Percentiles rank a stretch among this genome's conserved stretches.
Evolutionary conservation across 1,139 yeast genomes (phyloP).

Genomic region (Scheffersomyces illinoinensis): DNA sequence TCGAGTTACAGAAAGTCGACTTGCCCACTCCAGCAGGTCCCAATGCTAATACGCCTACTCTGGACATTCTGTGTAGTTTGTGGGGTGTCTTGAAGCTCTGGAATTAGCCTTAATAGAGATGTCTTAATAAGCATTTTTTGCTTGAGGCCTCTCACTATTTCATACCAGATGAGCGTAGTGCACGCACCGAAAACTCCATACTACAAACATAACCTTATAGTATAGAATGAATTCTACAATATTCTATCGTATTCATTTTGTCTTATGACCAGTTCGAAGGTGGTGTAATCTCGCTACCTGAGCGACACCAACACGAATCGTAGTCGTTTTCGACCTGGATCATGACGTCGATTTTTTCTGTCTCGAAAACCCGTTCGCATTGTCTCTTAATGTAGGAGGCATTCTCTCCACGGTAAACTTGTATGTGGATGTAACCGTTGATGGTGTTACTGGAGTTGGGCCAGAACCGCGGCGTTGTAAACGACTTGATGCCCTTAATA

Average conservation of each 20-base stretch:
- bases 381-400: slow-evolving; percentile 59
- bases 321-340: slow-evolving; percentile 61
- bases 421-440: slow-evolving; percentile 68
- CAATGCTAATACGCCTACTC: slow-evolving; percentile 91
- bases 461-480: slow-evolving; percentile 92
- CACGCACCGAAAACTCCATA: not conserved
- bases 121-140: not conserved
- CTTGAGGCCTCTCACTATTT: not conserved
- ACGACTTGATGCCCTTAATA: slow-evolving; percentile 79
- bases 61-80: slow-evolving; percentile 56
- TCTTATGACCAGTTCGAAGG: not conserved
- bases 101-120: not conserved
- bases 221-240: not conserved
- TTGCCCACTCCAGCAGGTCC: slow-evolving; percentile 99
- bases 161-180: not conserved
- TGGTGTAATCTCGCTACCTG: slow-evolving; percentile 6
- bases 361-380: slow-evolving; percentile 49
- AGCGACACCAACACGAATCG: slow-evolving; percentile 62
- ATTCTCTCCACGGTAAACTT: slow-evolving; percentile 67
- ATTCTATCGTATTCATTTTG: too few species aligned
- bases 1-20: slow-evolving; percentile 86
- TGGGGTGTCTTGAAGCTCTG: not conserved
- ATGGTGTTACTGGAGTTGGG: slow-evolving; percentile 50
- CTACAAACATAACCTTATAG: not conserved
- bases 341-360: slow-evolving; percentile 46